A percentile compares a stretch with the other conserved stretches of the same genome.
Evolutionary conservation across 495 filamentous ascomycete genomes (phyloP).

Genomic region (Penicillium atrosanguineum): DNA sequence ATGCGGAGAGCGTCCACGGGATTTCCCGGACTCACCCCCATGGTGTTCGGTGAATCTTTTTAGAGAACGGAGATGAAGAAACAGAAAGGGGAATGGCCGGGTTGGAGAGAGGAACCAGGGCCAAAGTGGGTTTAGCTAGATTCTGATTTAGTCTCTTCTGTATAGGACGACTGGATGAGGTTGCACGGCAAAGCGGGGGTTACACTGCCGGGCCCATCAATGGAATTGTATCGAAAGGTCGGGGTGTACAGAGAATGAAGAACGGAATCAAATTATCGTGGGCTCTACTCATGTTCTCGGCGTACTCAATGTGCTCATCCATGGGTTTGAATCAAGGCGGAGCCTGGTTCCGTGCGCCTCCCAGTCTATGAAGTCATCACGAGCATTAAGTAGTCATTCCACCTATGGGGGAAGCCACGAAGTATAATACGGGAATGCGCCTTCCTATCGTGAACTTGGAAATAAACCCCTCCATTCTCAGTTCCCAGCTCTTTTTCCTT

Average conservation of each 20-base stretch:
- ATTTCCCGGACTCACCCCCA: neutral
- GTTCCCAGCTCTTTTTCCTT: constrained; percentile 5
- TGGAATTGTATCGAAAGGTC: neutral
- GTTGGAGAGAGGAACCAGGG: neutral
- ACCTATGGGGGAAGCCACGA: constrained; percentile 4
- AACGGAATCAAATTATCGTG: constrained; percentile 11
- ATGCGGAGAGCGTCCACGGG: constrained; percentile 5
- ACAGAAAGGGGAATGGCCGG: neutral
- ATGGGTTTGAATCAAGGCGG: constrained; percentile 25
- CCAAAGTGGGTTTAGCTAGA: neutral
- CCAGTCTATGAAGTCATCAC: constrained; percentile 31
- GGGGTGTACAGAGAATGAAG: neutral
- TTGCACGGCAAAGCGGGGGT: constrained; percentile 6
- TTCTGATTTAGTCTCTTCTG: neutral
- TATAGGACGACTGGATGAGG: neutral
- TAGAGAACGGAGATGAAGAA: neutral
- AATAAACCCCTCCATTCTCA: constrained; percentile 1
- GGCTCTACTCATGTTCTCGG: constrained; percentile 20
- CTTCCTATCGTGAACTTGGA: neutral
- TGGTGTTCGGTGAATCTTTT: neutral
- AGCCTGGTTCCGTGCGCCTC: constrained; percentile 19
- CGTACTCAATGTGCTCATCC: neutral
- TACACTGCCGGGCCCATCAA: neutral
- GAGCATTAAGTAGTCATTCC: neutral
- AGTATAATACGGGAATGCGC: neutral